phyloP scores from a whole-genome alignment of 2,329 filamentous ascomycete species.

The Parascedosporium putredinis region DNA sequence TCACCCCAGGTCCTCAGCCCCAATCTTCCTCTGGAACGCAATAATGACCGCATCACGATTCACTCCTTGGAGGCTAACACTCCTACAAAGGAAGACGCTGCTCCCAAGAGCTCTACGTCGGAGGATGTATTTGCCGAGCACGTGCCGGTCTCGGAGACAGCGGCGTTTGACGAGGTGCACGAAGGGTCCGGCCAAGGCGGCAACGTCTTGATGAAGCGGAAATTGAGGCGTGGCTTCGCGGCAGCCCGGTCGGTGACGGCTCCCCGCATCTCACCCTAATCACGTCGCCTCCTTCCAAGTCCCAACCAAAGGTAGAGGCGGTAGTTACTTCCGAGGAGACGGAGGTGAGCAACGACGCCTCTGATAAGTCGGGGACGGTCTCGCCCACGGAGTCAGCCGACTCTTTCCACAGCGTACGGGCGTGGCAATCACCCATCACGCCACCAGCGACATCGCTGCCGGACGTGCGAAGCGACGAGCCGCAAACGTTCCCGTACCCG shows the following conservation, averaged over 20 bases:
- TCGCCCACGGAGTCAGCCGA: slow-evolving; percentile 38
- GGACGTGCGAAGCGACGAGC: slow-evolving; percentile 17
- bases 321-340: slow-evolving; percentile 1
- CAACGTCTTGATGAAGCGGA: slow-evolving; percentile 20
- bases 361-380: slow-evolving; percentile 18
- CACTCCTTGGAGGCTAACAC: background rate
- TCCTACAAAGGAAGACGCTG: background rate
- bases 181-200: slow-evolving; percentile 20
- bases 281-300: slow-evolving; percentile 18
- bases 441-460: slow-evolving; percentile 33
- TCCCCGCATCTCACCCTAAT: slow-evolving; percentile 21
- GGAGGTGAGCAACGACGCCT: slow-evolving; percentile 21
- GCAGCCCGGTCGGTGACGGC: slow-evolving; percentile 18
- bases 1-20: background rate
- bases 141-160: background rate
- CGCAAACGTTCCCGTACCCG: slow-evolving; percentile 26
- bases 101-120: background rate
- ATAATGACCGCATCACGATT: background rate
- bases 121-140: background rate
- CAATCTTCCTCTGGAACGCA: no score
- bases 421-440: slow-evolving; percentile 37
- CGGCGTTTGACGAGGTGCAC: slow-evolving; percentile 18
- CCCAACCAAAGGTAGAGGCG: background rate
- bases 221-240: slow-evolving; percentile 21
- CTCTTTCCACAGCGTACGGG: slow-evolving; percentile 44